phyloP scores from a whole-genome alignment of 352 stramenopile species.

The Bremia lactucae region DNA sequence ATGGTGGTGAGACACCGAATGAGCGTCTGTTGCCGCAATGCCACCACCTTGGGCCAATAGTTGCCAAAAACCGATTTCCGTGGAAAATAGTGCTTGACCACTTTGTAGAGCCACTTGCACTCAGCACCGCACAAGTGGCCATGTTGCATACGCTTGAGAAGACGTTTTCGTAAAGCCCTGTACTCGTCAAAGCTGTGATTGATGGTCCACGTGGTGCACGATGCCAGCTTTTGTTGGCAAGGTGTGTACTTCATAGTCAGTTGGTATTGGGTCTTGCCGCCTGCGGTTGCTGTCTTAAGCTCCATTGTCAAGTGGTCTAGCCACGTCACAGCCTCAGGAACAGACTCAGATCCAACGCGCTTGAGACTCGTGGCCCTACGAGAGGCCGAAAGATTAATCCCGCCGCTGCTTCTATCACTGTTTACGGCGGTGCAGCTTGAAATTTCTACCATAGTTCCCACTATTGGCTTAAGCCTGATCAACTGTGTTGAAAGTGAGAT shows the following conservation, averaged over 20 bases:
- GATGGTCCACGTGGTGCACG: slow-evolving; percentile 22
- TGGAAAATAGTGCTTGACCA: slow-evolving; percentile 54
- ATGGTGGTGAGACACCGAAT: slow-evolving; percentile 26
- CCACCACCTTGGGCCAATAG: slow-evolving; percentile 25
- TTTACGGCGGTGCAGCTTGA: slow-evolving; percentile 10
- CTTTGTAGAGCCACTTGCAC: slow-evolving; percentile 56
- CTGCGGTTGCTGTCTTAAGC: slow-evolving; percentile 9
- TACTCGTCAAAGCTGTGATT: slow-evolving; percentile 38
- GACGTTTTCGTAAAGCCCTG: slow-evolving; percentile 30
- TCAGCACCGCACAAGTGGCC: slow-evolving; percentile 50
- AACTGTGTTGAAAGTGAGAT: neutral
- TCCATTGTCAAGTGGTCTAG: slow-evolving; percentile 24
- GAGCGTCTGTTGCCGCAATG: slow-evolving; percentile 24
- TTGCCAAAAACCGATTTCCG: slow-evolving; percentile 30
- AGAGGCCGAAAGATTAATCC: slow-evolving; percentile 7
- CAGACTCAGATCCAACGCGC: slow-evolving; percentile 11
- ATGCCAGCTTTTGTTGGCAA: slow-evolving; percentile 14
- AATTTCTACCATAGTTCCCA: slow-evolving; percentile 14
- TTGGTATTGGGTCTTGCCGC: slow-evolving; percentile 21
- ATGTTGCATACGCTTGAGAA: slow-evolving; percentile 34
- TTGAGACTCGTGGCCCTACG: slow-evolving; percentile 17
- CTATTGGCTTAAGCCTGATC: slow-evolving; percentile 7
- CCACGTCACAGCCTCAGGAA: slow-evolving; percentile 24
- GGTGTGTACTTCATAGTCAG: slow-evolving; percentile 24
- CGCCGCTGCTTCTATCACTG: slow-evolving; percentile 1